These are phyloP conservation scores for Cubamyces sp. DNA, from an alignment of 768 basidiomycete genomes.

Conservation along the genomic window DNA sequence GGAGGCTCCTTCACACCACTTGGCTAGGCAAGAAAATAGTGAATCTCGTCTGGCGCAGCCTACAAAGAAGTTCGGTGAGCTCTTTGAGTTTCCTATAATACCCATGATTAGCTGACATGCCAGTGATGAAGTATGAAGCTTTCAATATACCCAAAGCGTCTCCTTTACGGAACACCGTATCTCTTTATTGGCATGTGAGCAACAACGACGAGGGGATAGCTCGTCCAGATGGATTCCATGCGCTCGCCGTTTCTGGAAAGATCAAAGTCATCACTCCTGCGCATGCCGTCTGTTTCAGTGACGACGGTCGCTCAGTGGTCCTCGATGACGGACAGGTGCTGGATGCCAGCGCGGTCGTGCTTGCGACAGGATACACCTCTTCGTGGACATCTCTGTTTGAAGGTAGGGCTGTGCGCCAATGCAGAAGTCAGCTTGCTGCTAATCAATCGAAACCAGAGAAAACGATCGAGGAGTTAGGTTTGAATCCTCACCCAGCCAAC, in stretches of 20 bases:
- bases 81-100: not conserved
- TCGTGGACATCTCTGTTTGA: slow-evolving; percentile 55
- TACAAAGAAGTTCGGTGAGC: slow-evolving; percentile 7
- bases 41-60: slow-evolving; percentile 51
- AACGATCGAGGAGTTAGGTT: slow-evolving; percentile 52
- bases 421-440: too few species aligned
- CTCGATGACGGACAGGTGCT: slow-evolving; percentile 49
- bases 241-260: slow-evolving; percentile 50
- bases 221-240: slow-evolving; percentile 51
- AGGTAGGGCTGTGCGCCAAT: slow-evolving; percentile 37
- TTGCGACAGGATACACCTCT: slow-evolving; percentile 62
- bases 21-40: slow-evolving; percentile 57
- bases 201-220: slow-evolving; percentile 57
- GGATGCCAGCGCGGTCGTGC: slow-evolving; percentile 50
- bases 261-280: slow-evolving; percentile 54
- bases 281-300: slow-evolving; percentile 41
- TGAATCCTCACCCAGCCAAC: slow-evolving; percentile 40
- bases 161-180: slow-evolving; percentile 48
- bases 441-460: too few species aligned
- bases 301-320: slow-evolving; percentile 42
- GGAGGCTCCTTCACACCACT: slow-evolving; percentile 64
- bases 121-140: slow-evolving; percentile 34
- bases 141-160: slow-evolving; percentile 49
- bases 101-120: not conserved
- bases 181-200: slow-evolving; percentile 49